Percentiles rank a stretch among this genome's conserved stretches.
phyloP scores from a whole-genome alignment of 2,329 filamentous ascomycete genomes.

The Parascedosporium putredinis region DNA sequence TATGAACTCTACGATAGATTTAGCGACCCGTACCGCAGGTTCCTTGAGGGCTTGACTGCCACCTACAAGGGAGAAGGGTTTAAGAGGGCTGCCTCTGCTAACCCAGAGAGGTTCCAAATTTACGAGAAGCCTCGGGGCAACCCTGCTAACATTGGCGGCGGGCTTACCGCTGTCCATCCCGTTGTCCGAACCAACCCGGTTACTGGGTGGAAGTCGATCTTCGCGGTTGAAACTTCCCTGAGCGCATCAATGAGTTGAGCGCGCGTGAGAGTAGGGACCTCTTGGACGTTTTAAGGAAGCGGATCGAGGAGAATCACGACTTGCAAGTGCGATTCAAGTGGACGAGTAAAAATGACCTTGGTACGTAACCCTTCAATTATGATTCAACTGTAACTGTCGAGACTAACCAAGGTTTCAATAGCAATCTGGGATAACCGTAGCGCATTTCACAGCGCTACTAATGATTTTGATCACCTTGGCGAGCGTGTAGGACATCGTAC shows the following conservation, averaged over 20 bases:
- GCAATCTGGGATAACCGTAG: conserved; percentile 24
- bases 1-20: conserved; percentile 51
- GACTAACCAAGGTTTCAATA: background rate
- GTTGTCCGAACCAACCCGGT: conserved; percentile 49
- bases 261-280: conserved; percentile 42
- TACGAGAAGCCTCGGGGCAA: conserved; percentile 36
- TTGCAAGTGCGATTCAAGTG: conserved; percentile 44
- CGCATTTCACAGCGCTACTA: conserved; percentile 46
- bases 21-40: conserved; percentile 36
- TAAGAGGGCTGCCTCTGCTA: conserved; percentile 30
- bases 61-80: conserved; percentile 26
- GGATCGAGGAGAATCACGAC: conserved; percentile 45
- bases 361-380: background rate
- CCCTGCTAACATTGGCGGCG: conserved; percentile 45
- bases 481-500: conserved; percentile 39
- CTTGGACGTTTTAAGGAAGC: conserved; percentile 34
- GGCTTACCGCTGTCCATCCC: conserved; percentile 40
- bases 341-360: conserved; percentile 36
- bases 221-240: conserved; percentile 40
- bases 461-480: conserved; percentile 41
- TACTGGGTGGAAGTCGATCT: conserved; percentile 47
- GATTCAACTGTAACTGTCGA: background rate
- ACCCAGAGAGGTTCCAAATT: conserved; percentile 29
- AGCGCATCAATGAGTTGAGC: conserved; percentile 44
- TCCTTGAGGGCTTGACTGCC: conserved; percentile 40